These are phyloP conservation scores for Lentinula sp. DNA, from an alignment of 768 basidiomycete species.

Conservation along the genomic window DNA sequence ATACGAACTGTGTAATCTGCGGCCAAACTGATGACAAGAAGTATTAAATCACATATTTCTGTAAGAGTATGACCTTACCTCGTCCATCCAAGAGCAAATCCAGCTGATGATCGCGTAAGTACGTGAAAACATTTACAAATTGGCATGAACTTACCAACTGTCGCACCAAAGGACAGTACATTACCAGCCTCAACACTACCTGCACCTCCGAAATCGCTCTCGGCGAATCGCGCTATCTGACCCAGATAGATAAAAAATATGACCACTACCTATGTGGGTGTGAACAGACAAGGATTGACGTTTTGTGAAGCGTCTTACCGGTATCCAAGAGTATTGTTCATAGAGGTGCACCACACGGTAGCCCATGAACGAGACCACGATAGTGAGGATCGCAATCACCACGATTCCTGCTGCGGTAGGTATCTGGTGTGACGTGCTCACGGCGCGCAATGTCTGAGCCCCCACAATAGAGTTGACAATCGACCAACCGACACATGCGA, in stretches of 20 bases:
- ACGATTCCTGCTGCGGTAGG: conserved; percentile 1
- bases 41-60: neutral
- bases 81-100: conserved; percentile 5
- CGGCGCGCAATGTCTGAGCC: conserved; percentile 32
- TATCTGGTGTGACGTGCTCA: conserved; percentile 2
- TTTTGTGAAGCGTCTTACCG: neutral
- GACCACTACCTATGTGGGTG: neutral
- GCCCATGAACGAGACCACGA: conserved; percentile 2
- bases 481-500: conserved; percentile 47
- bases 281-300: neutral
- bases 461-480: conserved; percentile 60
- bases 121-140: conserved; percentile 17
- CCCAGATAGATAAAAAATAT: conserved; percentile 5
- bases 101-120: neutral
- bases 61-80: neutral
- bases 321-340: conserved; percentile 4
- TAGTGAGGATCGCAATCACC: neutral
- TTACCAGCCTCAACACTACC: conserved; percentile 16
- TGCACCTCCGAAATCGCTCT: conserved; percentile 1
- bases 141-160: conserved; percentile 50
- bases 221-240: neutral
- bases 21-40: conserved; percentile 27
- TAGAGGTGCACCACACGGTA: conserved; percentile 2
- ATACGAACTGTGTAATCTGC: conserved; percentile 57
- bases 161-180: conserved; percentile 43